Evolutionary conservation across 345 rosid species (phyloP), one percentile per base, ranked within the genome.

Genomic region (Arabidopsis thaliana): DNA sequence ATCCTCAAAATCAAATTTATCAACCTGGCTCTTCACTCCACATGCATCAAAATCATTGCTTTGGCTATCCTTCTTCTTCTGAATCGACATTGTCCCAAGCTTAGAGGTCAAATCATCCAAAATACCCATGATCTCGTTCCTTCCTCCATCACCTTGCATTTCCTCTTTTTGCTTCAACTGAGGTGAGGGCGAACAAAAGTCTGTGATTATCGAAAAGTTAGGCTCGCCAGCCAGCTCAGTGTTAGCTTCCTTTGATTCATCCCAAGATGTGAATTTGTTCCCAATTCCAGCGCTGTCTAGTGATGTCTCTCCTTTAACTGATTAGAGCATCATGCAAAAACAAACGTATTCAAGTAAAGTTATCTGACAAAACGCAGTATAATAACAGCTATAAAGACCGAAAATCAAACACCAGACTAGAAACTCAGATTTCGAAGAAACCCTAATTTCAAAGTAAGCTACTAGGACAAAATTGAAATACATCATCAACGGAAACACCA

Each of bases 71-170:
- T 28, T 83, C 71, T 72, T 87, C 81, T 82, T 90, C 77, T 95
- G 85, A 73, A 95, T 89, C 2, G 97, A 89, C 83, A 90, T 65
- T 32, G 89, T 77, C 64, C 87, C 94, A 60, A 95, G 89, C 89
- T 82, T 89, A 2, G 89, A 81, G 77, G 83, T 92, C 82, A 95
- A 79, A 52, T 86, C 89, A 69, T 83, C 83, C 63, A 95, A 86
- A 79, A 90, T 89, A 84, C 90, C 91, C 82, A 89, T 83, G 64
- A 95, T 89, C 71, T 92, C 90, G 79, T 75, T 80, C 69, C 51
- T 57, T 59, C 63, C 74, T 80, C 64, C 70, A 55, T 4, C 77
- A 32, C 42, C 49, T 49, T 67, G 63, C 57, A 20, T 59, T 67
- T 63, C 69, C 48, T 71, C 82, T 34, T 11, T 57, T 37, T 37